Conservation (phyloP, 768 basidiomycete genomes). For the Lanmaoa rubissima region DNA sequence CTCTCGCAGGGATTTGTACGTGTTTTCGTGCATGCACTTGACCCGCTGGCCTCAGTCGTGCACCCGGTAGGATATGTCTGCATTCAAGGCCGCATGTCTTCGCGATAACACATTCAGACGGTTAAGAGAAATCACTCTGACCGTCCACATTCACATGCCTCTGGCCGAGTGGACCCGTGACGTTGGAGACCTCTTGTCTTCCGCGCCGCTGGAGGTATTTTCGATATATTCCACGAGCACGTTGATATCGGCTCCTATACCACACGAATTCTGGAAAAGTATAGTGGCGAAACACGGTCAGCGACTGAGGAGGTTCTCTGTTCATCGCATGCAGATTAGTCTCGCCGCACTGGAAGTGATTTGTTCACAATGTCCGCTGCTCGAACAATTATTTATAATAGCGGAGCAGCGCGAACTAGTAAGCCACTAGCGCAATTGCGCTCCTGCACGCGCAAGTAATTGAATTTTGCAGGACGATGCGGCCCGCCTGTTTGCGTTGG, state of each 20-base stretch:
- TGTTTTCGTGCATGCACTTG: constrained; percentile 5
- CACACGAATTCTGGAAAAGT: constrained; percentile 48
- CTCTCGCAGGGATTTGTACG: constrained; percentile 60
- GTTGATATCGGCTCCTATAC: constrained; percentile 38
- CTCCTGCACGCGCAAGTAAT: background rate
- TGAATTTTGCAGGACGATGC: constrained; percentile 16
- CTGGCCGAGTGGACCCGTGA: constrained; percentile 45
- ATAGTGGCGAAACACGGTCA: constrained; percentile 51
- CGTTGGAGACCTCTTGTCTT: constrained; percentile 42
- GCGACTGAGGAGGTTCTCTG: constrained; percentile 54
- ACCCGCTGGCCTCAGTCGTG: background rate
- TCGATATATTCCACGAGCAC: constrained; percentile 58
- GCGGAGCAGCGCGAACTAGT: constrained; percentile 49
- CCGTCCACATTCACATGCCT: constrained; percentile 39
- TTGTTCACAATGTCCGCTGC: constrained; percentile 48
- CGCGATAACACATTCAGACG: constrained; percentile 37
- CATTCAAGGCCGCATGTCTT: constrained; percentile 42
- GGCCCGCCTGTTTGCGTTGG: constrained; percentile 38
- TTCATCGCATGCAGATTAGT: constrained; percentile 61
- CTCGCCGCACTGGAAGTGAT: constrained; percentile 49
- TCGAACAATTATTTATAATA: constrained; percentile 67
- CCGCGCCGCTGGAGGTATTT: constrained; percentile 54
- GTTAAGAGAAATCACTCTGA: constrained; percentile 59
- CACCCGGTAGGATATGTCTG: constrained; percentile 48
- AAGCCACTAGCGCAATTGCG: background rate